Evolutionary conservation across 1,284 basidiomycete genomes (phyloP).

Genomic region (Limonomyces culmigenus): DNA sequence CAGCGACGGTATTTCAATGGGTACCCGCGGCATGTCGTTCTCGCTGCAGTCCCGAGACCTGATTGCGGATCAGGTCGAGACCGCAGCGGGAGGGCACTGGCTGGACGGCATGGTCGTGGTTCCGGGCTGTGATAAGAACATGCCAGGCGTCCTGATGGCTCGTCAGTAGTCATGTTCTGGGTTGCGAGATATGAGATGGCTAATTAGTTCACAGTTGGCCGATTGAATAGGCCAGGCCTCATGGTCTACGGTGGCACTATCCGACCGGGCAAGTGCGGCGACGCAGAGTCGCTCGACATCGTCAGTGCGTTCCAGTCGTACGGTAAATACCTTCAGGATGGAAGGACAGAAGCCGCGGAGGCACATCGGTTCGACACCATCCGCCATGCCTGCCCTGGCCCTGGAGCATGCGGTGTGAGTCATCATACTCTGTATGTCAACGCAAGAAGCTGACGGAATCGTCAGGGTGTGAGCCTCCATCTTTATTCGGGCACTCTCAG

Average conservation of each 20-base stretch:
- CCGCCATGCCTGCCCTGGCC: slow-evolving; percentile 85
- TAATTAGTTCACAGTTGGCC: slow-evolving; percentile 43
- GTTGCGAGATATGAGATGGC: slow-evolving; percentile 10
- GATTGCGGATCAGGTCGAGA: slow-evolving; percentile 94
- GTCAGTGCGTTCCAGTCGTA: slow-evolving; percentile 94
- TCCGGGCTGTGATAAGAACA: slow-evolving; percentile 96
- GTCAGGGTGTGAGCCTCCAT: not conserved
- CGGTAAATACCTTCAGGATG: slow-evolving; percentile 83
- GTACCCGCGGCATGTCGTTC: slow-evolving; percentile 83
- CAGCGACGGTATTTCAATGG: slow-evolving; percentile 97
- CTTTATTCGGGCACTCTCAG: too few species aligned
- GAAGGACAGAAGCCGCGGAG: slow-evolving; percentile 73
- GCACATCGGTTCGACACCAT: slow-evolving; percentile 68
- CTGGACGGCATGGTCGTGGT: slow-evolving; percentile 96
- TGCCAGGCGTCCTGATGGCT: slow-evolving; percentile 91
- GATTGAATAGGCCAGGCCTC: slow-evolving; percentile 84
- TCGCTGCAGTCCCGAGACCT: slow-evolving; percentile 92
- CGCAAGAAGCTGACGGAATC: not conserved
- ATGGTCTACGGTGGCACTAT: slow-evolving; percentile 98
- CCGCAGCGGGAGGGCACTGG: slow-evolving; percentile 93
- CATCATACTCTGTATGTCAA: not conserved
- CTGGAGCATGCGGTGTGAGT: slow-evolving; percentile 78
- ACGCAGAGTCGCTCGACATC: slow-evolving; percentile 72
- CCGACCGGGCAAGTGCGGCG: slow-evolving; percentile 74
- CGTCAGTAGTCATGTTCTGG: slow-evolving; percentile 36